Conservation (phyloP, 2,329 filamentous ascomycete genomes). For the Aureobasidium leucospermi region DNA sequence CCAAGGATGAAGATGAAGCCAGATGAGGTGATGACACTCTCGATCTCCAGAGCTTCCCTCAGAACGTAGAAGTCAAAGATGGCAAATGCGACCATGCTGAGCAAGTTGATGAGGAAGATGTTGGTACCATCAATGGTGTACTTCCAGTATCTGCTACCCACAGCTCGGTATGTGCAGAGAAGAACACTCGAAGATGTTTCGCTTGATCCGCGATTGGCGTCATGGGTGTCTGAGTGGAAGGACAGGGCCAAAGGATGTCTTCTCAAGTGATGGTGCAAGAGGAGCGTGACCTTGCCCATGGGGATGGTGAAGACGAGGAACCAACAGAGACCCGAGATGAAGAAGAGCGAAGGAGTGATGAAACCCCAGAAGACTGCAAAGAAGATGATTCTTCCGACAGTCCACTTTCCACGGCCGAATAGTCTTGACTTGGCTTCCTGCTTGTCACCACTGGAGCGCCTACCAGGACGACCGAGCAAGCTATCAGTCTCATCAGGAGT, state of each 20-base stretch:
- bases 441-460: constrained; percentile 27
- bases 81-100: constrained; percentile 86
- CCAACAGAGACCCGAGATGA: constrained; percentile 88
- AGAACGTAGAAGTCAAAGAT: constrained; percentile 89
- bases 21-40: constrained; percentile 69
- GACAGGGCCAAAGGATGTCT: constrained; percentile 87
- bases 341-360: constrained; percentile 74
- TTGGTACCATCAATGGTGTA: constrained; percentile 98
- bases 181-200: constrained; percentile 72
- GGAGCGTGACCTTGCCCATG: constrained; percentile 90
- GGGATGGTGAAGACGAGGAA: constrained; percentile 96
- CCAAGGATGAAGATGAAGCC: constrained; percentile 80
- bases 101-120: constrained; percentile 96
- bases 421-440: constrained; percentile 64
- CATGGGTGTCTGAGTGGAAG: constrained; percentile 78
- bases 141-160: constrained; percentile 95
- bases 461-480: constrained; percentile 62
- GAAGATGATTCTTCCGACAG: constrained; percentile 86
- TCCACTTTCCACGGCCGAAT: constrained; percentile 95
- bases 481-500: constrained; percentile 76
- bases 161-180: constrained; percentile 92
- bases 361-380: constrained; percentile 94
- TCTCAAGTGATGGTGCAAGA: constrained; percentile 84
- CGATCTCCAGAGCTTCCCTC: constrained; percentile 57
- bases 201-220: constrained; percentile 34